Base-by-base conservation (phyloP, 2,329 filamentous ascomycete genomes). In the Hypoxylon sp. region DNA sequence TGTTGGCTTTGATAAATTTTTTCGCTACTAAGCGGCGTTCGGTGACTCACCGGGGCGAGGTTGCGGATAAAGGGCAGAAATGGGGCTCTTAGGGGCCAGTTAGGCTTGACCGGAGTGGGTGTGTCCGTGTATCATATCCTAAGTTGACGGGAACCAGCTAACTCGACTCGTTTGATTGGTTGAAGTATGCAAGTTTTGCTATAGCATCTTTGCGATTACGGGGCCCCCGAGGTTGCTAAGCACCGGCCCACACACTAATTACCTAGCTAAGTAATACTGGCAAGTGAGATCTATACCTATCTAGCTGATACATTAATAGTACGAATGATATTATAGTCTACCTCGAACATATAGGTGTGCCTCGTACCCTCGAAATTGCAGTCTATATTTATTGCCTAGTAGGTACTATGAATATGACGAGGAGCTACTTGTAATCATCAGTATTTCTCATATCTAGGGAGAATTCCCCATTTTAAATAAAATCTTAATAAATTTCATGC, bases 1-100 rank as follows among this genome's bases (percentile, higher is more conserved):
- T 58, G 46, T 31, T 22, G 49, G 17, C 2, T 5, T n/a, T 30
- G 27, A 64, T 64, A 58, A 37, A 10, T 6, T 6, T 31, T 31
- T 56, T 44, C 10, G 25, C 25, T 17, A n/a, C 48, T 30, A 50
- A 14, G 14, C 14, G 37, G 37, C n/a, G 37, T 42, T 42, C 37
- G 37, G 35, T 37, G 35, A 37, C 35, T 37, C 35, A 37, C 35
- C n/a, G 37, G n/a, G 37, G 37, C 6, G 37, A 42, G 40, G 40
- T 30, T 50, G 48, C 31, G 48, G 48, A 14, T 50, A 30, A 31
- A 31, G n/a, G 27, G 14, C 27, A 5, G 8, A 8, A 10, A 44
- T 44, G 40, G 40, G 40, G 17, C 17, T n/a, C 14, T 7, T 42
- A 42, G n/a, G 40, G 17, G 40, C 40, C 40, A 44, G 17, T 44